phyloP scores from a whole-genome alignment of 2,329 filamentous ascomycete genomes.

The Microcyclosporella mali region DNA sequence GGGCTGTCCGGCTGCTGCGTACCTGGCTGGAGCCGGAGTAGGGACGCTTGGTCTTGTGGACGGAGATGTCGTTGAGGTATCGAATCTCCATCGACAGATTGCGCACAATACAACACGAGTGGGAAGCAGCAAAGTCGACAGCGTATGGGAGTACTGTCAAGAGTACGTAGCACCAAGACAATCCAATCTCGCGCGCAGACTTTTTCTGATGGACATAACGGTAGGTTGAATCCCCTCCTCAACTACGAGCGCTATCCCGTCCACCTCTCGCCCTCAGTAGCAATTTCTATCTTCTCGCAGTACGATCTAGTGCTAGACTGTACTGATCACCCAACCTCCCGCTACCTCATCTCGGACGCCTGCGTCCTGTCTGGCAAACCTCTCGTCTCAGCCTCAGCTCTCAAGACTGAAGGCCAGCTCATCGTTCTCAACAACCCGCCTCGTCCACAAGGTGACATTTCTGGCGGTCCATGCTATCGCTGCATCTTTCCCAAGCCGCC shows the following conservation, averaged over 20 bases:
- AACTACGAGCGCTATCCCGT: conserved; percentile 56
- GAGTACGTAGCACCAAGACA: conserved; percentile 34
- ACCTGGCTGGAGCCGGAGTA: conserved; percentile 82
- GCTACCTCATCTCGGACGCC: conserved; percentile 87
- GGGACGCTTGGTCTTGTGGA: conserved; percentile 80
- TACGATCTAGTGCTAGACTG: conserved; percentile 92
- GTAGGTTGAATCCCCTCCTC: conserved; percentile 61
- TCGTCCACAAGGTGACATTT: conserved; percentile 48
- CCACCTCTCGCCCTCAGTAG: conserved; percentile 64
- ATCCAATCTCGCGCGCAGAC: neutral
- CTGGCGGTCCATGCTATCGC: conserved; percentile 80
- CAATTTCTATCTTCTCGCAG: conserved; percentile 55
- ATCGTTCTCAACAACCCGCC: conserved; percentile 81
- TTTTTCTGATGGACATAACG: conserved; percentile 6
- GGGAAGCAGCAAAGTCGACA: conserved; percentile 74
- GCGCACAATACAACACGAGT: conserved; percentile 67
- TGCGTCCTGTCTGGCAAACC: conserved; percentile 74
- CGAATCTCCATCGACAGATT: conserved; percentile 89
- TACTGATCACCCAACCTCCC: conserved; percentile 84
- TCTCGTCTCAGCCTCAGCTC: conserved; percentile 81
- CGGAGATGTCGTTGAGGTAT: conserved; percentile 78
- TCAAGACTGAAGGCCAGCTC: conserved; percentile 83
- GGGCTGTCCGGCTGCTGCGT: conserved; percentile 87
- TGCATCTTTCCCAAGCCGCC: conserved; percentile 88
- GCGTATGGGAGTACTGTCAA: conserved; percentile 45